Percentiles rank a stretch among this genome's conserved stretches.
These are phyloP conservation scores for Myxozyma mucilagina DNA, from an alignment of 805 yeast genomes.

Conservation along the genomic window DNA sequence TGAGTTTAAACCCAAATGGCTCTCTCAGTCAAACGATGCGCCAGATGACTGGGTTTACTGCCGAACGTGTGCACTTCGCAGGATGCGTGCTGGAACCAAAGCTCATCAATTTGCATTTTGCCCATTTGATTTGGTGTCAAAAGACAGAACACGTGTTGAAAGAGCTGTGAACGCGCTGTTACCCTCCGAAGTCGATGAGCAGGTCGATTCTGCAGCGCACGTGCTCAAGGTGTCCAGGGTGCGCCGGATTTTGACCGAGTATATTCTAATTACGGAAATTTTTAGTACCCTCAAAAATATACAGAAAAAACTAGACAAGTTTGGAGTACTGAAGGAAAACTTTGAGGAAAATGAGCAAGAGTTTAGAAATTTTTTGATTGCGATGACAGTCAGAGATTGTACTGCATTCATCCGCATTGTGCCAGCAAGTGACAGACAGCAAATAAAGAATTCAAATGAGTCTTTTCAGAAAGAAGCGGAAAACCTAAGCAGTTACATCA, in stretches of 20 bases:
- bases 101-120: slow-evolving; percentile 46
- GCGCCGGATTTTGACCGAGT: slow-evolving; percentile 23
- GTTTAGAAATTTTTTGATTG: slow-evolving; percentile 42
- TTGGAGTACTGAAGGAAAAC: slow-evolving; percentile 21
- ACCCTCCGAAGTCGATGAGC: neutral
- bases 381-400: slow-evolving; percentile 61
- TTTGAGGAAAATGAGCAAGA: slow-evolving; percentile 33
- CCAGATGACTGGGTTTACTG: slow-evolving; percentile 46
- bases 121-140: slow-evolving; percentile 47
- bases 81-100: slow-evolving; percentile 19
- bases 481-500: neutral
- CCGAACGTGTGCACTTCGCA: slow-evolving; percentile 58
- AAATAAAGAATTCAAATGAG: neutral
- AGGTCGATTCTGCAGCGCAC: neutral
- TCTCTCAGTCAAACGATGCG: slow-evolving; percentile 47
- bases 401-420: slow-evolving; percentile 51
- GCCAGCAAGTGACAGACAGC: neutral
- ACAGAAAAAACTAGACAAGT: slow-evolving; percentile 21
- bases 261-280: slow-evolving; percentile 26
- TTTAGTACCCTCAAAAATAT: slow-evolving; percentile 35
- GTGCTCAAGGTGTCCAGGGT: slow-evolving; percentile 21
- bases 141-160: slow-evolving; percentile 38
- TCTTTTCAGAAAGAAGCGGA: neutral
- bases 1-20: slow-evolving; percentile 67
- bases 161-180: slow-evolving; percentile 41